Percentiles rank a stretch among this genome's conserved stretches.
These are phyloP conservation scores for Wickerhamomyces queroliae DNA, from an alignment of 805 yeast species.

Conservation along the genomic window DNA sequence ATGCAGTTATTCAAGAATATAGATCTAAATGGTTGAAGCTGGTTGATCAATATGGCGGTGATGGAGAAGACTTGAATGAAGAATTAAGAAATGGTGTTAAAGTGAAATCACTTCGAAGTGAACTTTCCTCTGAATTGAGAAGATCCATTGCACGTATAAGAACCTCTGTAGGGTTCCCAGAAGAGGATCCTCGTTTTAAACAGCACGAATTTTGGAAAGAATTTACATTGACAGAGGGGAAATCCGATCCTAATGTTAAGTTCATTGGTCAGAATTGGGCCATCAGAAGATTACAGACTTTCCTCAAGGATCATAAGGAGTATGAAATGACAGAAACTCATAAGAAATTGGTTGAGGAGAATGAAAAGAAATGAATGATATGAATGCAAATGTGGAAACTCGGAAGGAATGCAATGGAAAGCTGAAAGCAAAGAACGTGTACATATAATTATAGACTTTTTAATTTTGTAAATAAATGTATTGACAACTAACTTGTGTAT, in stretches of 20 bases:
- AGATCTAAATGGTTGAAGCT: conserved; percentile 66
- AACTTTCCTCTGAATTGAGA: conserved; percentile 65
- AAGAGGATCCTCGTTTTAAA: conserved; percentile 66
- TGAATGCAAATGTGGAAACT: neutral
- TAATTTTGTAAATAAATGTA: too few species aligned
- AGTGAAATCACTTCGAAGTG: conserved; percentile 62
- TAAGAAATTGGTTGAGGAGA: neutral
- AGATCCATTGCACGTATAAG: conserved; percentile 48
- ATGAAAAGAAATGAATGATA: neutral
- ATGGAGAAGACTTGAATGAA: conserved; percentile 53
- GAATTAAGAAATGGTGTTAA: conserved; percentile 58
- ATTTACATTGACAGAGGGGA: conserved; percentile 61
- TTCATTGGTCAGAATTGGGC: conserved; percentile 86
- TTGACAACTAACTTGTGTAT: neutral
- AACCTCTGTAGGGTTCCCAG: conserved; percentile 34
- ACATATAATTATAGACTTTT: too few species aligned
- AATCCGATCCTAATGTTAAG: conserved; percentile 58
- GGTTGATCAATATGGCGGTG: conserved; percentile 48
- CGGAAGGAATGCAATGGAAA: too few species aligned
- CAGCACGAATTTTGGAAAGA: conserved; percentile 71
- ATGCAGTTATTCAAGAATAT: conserved; percentile 48
- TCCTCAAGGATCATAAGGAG: conserved; percentile 22
- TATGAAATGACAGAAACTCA: neutral
- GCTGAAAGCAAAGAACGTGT: too few species aligned
- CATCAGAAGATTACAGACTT: conserved; percentile 57